A percentile compares a stretch with the other conserved stretches of the same genome.
Evolutionary conservation across 164 flowering plant genomes (phyloP).

Genomic region (Pachysandra terminalis): DNA sequence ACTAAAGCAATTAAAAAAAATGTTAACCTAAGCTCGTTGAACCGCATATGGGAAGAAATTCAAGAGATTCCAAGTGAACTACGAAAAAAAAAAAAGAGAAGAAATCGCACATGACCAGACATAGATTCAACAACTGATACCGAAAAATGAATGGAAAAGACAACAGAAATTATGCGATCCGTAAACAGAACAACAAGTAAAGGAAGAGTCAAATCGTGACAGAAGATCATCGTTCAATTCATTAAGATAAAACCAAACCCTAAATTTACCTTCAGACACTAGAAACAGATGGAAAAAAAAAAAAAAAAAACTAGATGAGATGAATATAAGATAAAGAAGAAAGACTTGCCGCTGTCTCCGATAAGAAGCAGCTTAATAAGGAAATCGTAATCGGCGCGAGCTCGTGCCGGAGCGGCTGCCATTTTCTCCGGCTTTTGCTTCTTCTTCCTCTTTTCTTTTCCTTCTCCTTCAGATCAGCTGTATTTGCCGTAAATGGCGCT

Average conservation of each 20-base stretch:
- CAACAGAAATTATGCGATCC: background rate
- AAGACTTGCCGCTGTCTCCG: slow-evolving; percentile 42
- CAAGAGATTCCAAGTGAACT: background rate
- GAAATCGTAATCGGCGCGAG: slow-evolving; percentile 51
- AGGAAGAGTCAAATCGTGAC: background rate
- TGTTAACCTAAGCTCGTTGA: background rate
- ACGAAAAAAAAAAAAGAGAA: too few species aligned
- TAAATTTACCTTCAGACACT: background rate
- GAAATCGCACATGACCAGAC: background rate
- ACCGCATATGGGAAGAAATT: background rate
- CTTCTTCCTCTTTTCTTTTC: background rate
- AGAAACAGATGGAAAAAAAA: background rate
- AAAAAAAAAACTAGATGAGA: background rate
- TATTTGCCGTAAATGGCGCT: background rate
- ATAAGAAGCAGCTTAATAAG: slow-evolving; percentile 45
- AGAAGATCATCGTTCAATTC: slow-evolving; percentile 8
- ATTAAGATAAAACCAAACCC: slow-evolving; percentile 7
- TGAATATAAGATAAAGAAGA: background rate
- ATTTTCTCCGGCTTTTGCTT: slow-evolving; percentile 10
- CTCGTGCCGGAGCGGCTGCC: slow-evolving; percentile 46
- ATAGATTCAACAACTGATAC: background rate
- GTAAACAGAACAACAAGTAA: too few species aligned
- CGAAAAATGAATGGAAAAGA: background rate
- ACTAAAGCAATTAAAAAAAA: background rate
- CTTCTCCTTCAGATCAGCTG: slow-evolving; percentile 1